Base-by-base conservation (phyloP, 1,139 yeast genomes). In the Waltiozyma sp. region DNA sequence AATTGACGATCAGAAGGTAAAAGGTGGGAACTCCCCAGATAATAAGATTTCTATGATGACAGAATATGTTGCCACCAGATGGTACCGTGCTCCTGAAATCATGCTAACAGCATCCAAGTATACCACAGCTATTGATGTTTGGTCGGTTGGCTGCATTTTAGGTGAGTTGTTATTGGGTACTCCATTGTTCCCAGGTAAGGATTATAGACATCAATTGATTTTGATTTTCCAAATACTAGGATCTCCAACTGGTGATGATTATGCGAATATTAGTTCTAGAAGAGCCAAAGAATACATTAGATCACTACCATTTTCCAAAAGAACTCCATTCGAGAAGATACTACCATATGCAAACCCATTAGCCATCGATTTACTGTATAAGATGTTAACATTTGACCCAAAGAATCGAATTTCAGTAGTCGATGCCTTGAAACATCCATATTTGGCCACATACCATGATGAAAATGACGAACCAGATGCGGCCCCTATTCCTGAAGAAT, bases 61-160 rank as follows among this genome's bases (percentile, higher is more conserved):
- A 0, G 88, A 81, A 57, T 81, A 81, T 50, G 89, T 81, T 7
- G 88, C 88, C 2, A 81, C 91, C 2, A 66, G 89, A 53, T 81
- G 89, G 89, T 81, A 81, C 57, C 65, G 89, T 48, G 88, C 88
- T 0, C 89, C 88, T 0, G 91, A 82, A 56, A 77, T 82, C 45
- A 81, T 81, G 88, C 61, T 81, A 21, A 75, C 83, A 2, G 75
- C 75, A 39, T 79, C 82, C 40, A 76, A 75, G 51, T 82, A 82
- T 53, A 74, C 88, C 2, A 73, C 82, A 0, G 82, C 86, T 3
- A 78, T 82, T 47, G 91, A 82, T 56, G 67, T 81, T 13, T 82
- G 91, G 91, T 77, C 87, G 0, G 85, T 80, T 16, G 91, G 91
- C 1, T 82, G 91, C 57, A 80, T 82, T 19, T 58, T 82, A 39